Base-by-base conservation (phyloP, 345 rosid genomes). In the Linum trigynum region DNA sequence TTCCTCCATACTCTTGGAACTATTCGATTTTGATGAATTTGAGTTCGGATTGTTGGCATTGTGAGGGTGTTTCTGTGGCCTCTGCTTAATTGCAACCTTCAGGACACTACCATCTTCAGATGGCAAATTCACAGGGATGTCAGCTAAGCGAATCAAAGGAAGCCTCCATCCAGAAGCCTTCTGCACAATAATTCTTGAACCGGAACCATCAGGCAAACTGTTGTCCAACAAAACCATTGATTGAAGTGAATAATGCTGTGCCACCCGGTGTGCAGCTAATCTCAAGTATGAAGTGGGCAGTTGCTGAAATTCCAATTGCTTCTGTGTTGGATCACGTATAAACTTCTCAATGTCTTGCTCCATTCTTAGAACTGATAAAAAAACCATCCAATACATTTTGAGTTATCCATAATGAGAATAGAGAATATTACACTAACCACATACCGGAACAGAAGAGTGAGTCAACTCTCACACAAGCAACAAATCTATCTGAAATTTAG, bases 241-340 rank as follows among this genome's bases (percentile, higher is more conserved):
- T 69, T 84, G 95, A 71, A 88, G 64, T 2, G 87, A 79, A 71
- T 84, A 88, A 77, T 88, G 95, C 70, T 88, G 95, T 0, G 95
- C 95, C 55, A 88, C 87, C 45, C 95, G 95, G 64, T 88, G 95
- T 42, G 91, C 95, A 72, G 95, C 95, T 79, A 88, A 69, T 64
- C 95, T 75, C 39, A 88, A 67, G 74, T 88, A 88, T 50, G 95
- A 88, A 7, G 95, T 88, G 36, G 95, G 91, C 59, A 88, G 76
- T 79, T 85, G 91, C 76, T 81, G 87, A 75, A 88, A 88, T 76
- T 88, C 95, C 50, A 85, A 45, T 72, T 85, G 95, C 69, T 84
- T 83, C 63, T 76, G 83, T 9, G 67, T 70, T 1, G 95, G 85
- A 63, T 85, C 89, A 38, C 75, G 72, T 5, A 88, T 80, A 58